Conservation (phyloP, 1,139 yeast genomes). For the Kurtzmaniella quercitrusa region DNA sequence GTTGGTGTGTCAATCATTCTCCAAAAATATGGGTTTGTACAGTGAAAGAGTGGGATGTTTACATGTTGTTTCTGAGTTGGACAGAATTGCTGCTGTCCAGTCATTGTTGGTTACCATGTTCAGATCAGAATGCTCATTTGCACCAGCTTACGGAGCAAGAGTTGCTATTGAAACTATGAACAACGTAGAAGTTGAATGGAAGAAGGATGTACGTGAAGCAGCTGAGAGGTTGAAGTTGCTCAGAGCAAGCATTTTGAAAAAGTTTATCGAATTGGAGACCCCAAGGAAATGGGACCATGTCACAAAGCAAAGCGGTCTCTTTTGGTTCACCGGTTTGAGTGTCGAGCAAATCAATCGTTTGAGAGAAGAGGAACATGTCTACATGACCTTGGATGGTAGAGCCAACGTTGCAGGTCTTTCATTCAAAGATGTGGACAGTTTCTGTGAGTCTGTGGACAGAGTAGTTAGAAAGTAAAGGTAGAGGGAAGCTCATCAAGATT, state of each 20-base stretch:
- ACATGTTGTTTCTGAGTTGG: conserved; percentile 30
- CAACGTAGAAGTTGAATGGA: conserved; percentile 30
- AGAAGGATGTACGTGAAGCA: conserved; percentile 26
- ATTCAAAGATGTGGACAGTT: conserved; percentile 29
- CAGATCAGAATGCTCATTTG: conserved; percentile 40
- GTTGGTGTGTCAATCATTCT: conserved; percentile 39
- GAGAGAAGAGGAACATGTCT: conserved; percentile 31
- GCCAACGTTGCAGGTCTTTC: conserved; percentile 44
- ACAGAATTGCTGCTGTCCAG: conserved; percentile 15
- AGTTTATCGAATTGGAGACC: conserved; percentile 28
- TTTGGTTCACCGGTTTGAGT: conserved; percentile 42
- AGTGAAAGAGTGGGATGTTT: conserved; percentile 42
- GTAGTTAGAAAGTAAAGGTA: conserved; percentile 25
- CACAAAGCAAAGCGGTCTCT: conserved; percentile 35
- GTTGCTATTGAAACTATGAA: conserved; percentile 27
- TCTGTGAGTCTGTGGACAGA: conserved; percentile 32
- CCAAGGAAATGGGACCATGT: conserved; percentile 43
- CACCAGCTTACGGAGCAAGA: conserved; percentile 45
- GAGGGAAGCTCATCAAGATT: too few relatives aligned
- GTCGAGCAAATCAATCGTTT: conserved; percentile 27
- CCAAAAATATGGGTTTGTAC: conserved; percentile 45
- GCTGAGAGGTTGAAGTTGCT: conserved; percentile 26
- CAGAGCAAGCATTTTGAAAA: conserved; percentile 23
- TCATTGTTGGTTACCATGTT: conserved; percentile 26
- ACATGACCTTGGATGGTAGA: conserved; percentile 34